A percentile compares a stretch with the other conserved stretches of the same genome.
Evolutionary conservation across 2,329 filamentous ascomycete species (phyloP).

Genomic region (Stachybotrys echinatus): DNA sequence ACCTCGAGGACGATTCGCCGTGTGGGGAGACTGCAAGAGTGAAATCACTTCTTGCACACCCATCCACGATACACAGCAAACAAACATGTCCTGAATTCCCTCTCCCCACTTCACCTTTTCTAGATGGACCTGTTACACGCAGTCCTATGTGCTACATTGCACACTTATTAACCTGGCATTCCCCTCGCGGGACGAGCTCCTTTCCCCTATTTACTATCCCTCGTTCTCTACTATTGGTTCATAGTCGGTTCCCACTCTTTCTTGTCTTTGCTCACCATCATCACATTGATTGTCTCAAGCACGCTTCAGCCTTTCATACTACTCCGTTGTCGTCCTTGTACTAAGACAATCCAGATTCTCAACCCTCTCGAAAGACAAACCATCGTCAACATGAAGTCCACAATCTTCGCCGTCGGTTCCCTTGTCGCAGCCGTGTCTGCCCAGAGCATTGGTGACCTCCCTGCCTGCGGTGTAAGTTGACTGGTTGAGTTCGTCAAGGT

Average conservation of each 20-base stretch:
- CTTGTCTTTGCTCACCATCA: neutral
- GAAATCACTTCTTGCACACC: too few relatives aligned
- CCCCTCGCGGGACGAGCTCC: neutral
- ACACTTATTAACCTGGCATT: neutral
- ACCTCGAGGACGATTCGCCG: neutral
- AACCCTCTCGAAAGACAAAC: constrained; percentile 8
- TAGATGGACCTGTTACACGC: neutral
- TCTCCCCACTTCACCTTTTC: neutral
- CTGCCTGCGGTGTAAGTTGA: constrained; percentile 49
- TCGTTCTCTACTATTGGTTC: neutral
- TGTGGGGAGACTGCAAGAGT: too few relatives aligned
- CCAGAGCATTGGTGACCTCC: constrained; percentile 36
- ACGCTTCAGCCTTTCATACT: neutral
- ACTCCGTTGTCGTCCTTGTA: neutral
- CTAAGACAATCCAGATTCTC: neutral
- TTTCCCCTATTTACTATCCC: neutral
- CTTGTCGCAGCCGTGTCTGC: constrained; percentile 34
- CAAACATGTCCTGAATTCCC: too few relatives aligned
- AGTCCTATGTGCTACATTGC: neutral
- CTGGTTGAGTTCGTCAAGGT: neutral
- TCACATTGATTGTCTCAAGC: neutral
- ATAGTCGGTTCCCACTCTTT: neutral
- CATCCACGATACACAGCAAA: too few relatives aligned
- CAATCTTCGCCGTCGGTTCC: constrained; percentile 35
- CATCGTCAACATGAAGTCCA: constrained; percentile 45